Conservation (phyloP, 1,139 yeast genomes). For the Spencermartinsiella ligniputridi region DNA sequence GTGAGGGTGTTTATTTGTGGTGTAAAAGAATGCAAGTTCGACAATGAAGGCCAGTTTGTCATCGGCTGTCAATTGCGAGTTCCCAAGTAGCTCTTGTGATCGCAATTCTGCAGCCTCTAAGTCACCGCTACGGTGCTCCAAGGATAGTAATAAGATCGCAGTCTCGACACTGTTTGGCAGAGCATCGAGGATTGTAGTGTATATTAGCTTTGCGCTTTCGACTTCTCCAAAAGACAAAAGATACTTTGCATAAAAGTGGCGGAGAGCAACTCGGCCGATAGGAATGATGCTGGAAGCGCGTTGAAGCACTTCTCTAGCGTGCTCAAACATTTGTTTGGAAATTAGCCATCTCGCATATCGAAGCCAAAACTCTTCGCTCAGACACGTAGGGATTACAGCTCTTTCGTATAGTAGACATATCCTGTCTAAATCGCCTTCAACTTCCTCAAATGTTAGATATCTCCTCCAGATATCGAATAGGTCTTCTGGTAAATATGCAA, state of each 20-base stretch:
- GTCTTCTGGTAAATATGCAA: conserved; percentile 39
- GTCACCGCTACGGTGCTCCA: not conserved
- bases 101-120: conserved; percentile 5
- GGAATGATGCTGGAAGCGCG: conserved; percentile 33
- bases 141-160: conserved; percentile 15
- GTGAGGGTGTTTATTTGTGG: conserved; percentile 18
- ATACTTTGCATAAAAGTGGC: conserved; percentile 32
- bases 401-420: conserved; percentile 48
- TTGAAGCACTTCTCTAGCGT: conserved; percentile 25
- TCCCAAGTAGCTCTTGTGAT: conserved; percentile 1
- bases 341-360: conserved; percentile 48
- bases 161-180: conserved; percentile 32
- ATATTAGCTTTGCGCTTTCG: conserved; percentile 28
- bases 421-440: conserved; percentile 25
- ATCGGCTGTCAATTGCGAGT: not conserved
- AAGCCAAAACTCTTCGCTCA: conserved; percentile 58
- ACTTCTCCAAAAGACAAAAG: conserved; percentile 28
- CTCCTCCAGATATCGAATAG: conserved; percentile 56
- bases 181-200: conserved; percentile 24
- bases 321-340: conserved; percentile 17
- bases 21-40: conserved; percentile 12
- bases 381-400: conserved; percentile 46
- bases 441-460: conserved; percentile 56
- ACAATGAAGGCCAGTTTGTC: conserved; percentile 7
- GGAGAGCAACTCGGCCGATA: conserved; percentile 30